Evolutionary conservation across 805 yeast genomes (phyloP).

Genomic region (Metschnikowia baotianmanensis): DNA sequence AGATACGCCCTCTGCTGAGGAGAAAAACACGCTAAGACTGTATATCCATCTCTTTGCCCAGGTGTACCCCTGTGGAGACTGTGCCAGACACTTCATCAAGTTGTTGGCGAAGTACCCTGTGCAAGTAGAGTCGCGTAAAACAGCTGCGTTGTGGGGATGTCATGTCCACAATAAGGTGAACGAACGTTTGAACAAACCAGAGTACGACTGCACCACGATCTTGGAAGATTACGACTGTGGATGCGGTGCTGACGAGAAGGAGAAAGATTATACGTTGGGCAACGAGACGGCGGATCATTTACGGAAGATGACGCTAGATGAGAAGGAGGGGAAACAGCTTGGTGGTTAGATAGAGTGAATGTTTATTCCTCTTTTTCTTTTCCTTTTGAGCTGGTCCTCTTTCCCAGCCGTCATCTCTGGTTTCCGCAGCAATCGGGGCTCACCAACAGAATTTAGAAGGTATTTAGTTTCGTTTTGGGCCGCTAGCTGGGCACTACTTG

Average conservation of each 20-base stretch:
- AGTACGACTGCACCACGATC: conserved; percentile 82
- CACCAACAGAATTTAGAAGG: no score
- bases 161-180: conserved; percentile 39
- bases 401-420: neutral
- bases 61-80: conserved; percentile 96
- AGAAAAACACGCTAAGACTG: conserved; percentile 57
- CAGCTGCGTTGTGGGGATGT: conserved; percentile 96
- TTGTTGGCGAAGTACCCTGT: conserved; percentile 76
- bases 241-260: conserved; percentile 75
- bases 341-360: no score
- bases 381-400: neutral
- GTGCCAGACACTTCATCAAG: conserved; percentile 85
- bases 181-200: conserved; percentile 30
- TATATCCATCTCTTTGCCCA: conserved; percentile 79
- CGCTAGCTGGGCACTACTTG: no score
- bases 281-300: conserved; percentile 37
- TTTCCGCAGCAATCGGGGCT: no score
- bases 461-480: no score
- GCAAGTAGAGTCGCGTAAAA: conserved; percentile 68
- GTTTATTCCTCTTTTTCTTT: neutral
- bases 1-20: conserved; percentile 65
- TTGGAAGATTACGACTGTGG: conserved; percentile 96
- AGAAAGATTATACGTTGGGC: conserved; percentile 41
- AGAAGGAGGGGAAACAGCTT: conserved; percentile 45
- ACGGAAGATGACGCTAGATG: conserved; percentile 43